These are phyloP conservation scores for Apiotrichum sp. DNA, from an alignment of 1,284 basidiomycete species.

Conservation along the genomic window DNA sequence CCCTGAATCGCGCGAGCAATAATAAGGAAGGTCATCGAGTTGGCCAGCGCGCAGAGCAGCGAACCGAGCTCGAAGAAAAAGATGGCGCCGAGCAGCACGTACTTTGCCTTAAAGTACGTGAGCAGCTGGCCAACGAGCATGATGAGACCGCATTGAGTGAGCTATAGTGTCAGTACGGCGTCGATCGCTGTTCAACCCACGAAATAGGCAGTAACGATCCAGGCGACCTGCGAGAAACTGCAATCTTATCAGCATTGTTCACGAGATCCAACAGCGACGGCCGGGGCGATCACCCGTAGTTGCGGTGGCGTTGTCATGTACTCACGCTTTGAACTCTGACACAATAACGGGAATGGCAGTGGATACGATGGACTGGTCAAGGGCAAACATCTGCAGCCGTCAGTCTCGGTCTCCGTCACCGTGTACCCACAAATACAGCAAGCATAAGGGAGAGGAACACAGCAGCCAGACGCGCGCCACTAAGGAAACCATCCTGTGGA, in stretches of 20 bases:
- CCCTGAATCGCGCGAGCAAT: constrained; percentile 51
- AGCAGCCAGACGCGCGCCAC: constrained; percentile 24
- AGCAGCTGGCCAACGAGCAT: constrained; percentile 48
- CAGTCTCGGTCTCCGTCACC: neutral
- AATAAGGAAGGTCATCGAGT: constrained; percentile 47
- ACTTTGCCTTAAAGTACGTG: constrained; percentile 48
- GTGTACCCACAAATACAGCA: constrained; percentile 37
- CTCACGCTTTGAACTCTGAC: constrained; percentile 48
- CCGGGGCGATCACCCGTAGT: no score
- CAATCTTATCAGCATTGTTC: neutral
- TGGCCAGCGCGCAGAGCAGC: constrained; percentile 52
- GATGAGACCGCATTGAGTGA: constrained; percentile 46
- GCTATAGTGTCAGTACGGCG: constrained; percentile 3
- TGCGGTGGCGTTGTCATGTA: neutral
- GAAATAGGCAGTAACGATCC: constrained; percentile 51
- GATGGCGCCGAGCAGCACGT: constrained; percentile 49
- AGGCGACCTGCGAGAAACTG: constrained; percentile 41
- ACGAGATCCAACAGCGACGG: no score
- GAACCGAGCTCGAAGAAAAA: constrained; percentile 51
- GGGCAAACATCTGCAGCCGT: constrained; percentile 21
- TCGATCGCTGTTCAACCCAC: constrained; percentile 22
- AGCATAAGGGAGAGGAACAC: constrained; percentile 39
- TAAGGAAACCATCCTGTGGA: constrained; percentile 23
- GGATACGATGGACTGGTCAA: constrained; percentile 42
- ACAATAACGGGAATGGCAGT: constrained; percentile 49